Percentiles rank a stretch among this genome's conserved stretches.
Conservation (phyloP, 306 rosid species). For the Lathyrus oleraceus region DNA sequence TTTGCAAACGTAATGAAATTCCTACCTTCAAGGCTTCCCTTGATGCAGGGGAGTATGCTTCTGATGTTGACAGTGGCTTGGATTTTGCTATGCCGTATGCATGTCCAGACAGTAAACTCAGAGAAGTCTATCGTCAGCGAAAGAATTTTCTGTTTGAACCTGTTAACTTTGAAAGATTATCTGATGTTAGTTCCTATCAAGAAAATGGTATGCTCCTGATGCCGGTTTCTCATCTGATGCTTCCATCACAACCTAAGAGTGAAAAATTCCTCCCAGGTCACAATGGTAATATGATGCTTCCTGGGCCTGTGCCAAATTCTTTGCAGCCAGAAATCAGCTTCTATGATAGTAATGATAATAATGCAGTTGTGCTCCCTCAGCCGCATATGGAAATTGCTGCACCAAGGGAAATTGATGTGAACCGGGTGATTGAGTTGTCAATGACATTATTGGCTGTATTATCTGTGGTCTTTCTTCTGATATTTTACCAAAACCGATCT, state of each 20-base stretch:
- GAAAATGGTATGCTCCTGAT: conserved; percentile 36
- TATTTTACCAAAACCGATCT: conserved; percentile 15
- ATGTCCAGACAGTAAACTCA: conserved; percentile 54
- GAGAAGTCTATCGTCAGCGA: conserved; percentile 45
- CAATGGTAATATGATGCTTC: conserved; percentile 34
- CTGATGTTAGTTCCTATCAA: conserved; percentile 21
- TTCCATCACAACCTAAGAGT: conserved; percentile 34
- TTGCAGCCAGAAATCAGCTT: conserved; percentile 16
- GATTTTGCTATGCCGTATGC: conserved; percentile 61
- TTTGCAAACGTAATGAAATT: conserved; percentile 46
- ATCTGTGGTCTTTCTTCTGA: conserved; percentile 38
- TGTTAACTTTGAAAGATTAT: conserved; percentile 31
- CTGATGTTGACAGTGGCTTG: conserved; percentile 39
- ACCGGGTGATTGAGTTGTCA: conserved; percentile 31
- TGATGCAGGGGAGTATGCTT: conserved; percentile 40
- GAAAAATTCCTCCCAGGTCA: conserved; percentile 30
- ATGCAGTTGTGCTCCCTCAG: conserved; percentile 29
- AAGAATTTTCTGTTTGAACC: conserved; percentile 48
- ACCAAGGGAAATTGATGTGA: conserved; percentile 35
- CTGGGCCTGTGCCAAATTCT: conserved; percentile 6
- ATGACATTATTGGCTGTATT: conserved; percentile 27
- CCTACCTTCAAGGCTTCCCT: conserved; percentile 7
- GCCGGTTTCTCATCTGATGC: conserved; percentile 38
- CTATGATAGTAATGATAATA: conserved; percentile 34
- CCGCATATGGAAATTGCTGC: conserved; percentile 32